A percentile compares a stretch with the other conserved stretches of the same genome.
Conservation (phyloP, 78 protist species). For the Dictyostelium discoideum region dicty_2.7 NC_007088.5:1746501-1747000, state of each 20-base stretch:
- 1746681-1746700: not conserved
- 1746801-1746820: not conserved
- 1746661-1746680: not conserved
- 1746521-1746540: not conserved
- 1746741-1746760: not conserved
- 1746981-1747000: too few species aligned
- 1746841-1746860: not conserved
- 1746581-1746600: not conserved
- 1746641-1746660: not conserved
- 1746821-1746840: not conserved
- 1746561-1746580: not conserved
- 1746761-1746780: not conserved
- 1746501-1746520: not conserved
- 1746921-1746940: too few species aligned
- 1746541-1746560: too few species aligned
- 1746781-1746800: not conserved
- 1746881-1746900: too few species aligned
- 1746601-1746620: not conserved
- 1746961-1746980: too few species aligned
- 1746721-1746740: not conserved
- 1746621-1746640: not conserved
- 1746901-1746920: not conserved
- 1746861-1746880: not conserved
- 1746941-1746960: too few species aligned
- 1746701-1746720: too few species aligned